phyloP scores from a whole-genome alignment of 148 eudicot genomes.

The Cornus kousa region DNA sequence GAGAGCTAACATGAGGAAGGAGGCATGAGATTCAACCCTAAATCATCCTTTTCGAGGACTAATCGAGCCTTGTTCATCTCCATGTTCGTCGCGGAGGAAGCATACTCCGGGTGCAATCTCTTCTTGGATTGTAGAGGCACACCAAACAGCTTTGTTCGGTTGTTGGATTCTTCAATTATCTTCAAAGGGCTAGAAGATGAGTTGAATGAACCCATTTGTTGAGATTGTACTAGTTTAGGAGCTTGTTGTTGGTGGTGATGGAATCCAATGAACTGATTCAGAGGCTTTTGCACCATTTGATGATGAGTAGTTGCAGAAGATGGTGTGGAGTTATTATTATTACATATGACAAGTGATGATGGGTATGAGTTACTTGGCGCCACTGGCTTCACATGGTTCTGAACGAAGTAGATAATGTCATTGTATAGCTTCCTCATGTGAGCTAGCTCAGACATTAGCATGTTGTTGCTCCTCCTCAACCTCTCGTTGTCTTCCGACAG shows the following conservation, averaged over 20 bases:
- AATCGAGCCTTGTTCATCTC: constrained; percentile 53
- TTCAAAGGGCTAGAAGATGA: constrained; percentile 8
- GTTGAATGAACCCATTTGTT: neutral
- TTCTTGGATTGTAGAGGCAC: constrained; percentile 70
- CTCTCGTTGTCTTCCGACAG: constrained; percentile 77
- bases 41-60: constrained; percentile 70
- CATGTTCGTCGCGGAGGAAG: constrained; percentile 2
- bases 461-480: constrained; percentile 59
- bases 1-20: constrained; percentile 50
- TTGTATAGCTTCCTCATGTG: constrained; percentile 88
- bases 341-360: constrained; percentile 12
- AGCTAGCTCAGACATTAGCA: constrained; percentile 73
- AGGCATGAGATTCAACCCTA: constrained; percentile 91
- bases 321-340: neutral
- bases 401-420: constrained; percentile 85
- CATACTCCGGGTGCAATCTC: constrained; percentile 59
- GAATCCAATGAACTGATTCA: constrained; percentile 23
- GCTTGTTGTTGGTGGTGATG: too few species aligned
- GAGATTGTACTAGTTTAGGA: neutral
- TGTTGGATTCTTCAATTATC: constrained; percentile 17
- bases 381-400: constrained; percentile 87
- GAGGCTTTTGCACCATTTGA: constrained; percentile 18
- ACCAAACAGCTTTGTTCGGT: constrained; percentile 64
- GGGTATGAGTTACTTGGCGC: constrained; percentile 32
- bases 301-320: neutral